phyloP scores from a whole-genome alignment of 2,329 filamentous ascomycete species.

The Aureobasidium sp. region DNA sequence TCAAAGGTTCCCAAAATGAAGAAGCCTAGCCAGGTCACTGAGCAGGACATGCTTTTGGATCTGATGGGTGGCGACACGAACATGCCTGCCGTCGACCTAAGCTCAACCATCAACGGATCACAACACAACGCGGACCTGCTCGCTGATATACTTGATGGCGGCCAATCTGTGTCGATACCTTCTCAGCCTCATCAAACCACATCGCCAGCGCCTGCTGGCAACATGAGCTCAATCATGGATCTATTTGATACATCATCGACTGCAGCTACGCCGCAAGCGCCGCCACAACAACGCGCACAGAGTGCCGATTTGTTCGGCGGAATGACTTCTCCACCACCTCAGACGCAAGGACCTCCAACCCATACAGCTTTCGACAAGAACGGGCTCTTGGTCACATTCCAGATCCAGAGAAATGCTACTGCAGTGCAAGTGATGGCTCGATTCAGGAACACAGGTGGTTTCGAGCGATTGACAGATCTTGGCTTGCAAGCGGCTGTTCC shows the following conservation, averaged over 20 bases:
- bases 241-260: constrained; percentile 58
- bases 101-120: constrained; percentile 49
- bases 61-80: constrained; percentile 75
- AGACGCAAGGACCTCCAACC: constrained; percentile 35
- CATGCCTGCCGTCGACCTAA: constrained; percentile 51
- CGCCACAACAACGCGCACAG: constrained; percentile 29
- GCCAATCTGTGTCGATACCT: constrained; percentile 36
- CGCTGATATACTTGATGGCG: constrained; percentile 81
- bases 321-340: constrained; percentile 43
- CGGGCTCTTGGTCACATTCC: constrained; percentile 71
- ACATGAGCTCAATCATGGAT: constrained; percentile 71
- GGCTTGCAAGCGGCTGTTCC: constrained; percentile 91
- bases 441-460: constrained; percentile 70
- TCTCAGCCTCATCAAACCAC: constrained; percentile 40
- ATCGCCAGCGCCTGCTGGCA: constrained; percentile 23
- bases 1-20: constrained; percentile 62
- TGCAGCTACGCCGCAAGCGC: constrained; percentile 35
- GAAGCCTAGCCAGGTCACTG: constrained; percentile 70
- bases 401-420: constrained; percentile 74
- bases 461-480: constrained; percentile 62
- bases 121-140: constrained; percentile 77
- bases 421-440: constrained; percentile 74
- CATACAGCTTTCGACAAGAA: constrained; percentile 82
- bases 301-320: constrained; percentile 38
- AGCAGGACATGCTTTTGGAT: constrained; percentile 86